A percentile compares a stretch with the other conserved stretches of the same genome.
Conservation (phyloP, 2,329 filamentous ascomycete genomes). For the Leptographium procerum region DNA sequence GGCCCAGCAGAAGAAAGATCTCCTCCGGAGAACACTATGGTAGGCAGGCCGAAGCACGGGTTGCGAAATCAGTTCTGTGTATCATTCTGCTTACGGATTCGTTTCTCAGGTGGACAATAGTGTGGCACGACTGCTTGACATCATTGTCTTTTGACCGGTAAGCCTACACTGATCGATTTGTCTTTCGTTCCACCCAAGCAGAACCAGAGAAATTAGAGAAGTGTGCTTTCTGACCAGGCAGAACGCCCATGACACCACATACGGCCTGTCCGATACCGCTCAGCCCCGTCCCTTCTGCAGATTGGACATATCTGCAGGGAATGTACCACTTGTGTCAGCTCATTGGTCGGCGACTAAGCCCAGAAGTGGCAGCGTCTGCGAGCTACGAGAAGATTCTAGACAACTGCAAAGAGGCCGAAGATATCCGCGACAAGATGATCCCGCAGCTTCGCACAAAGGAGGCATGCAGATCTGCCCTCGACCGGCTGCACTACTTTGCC, state of each 20-base stretch:
- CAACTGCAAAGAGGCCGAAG: constrained; percentile 44
- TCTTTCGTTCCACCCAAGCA: too few species aligned
- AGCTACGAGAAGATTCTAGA: constrained; percentile 45
- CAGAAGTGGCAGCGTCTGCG: constrained; percentile 37
- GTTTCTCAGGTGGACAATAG: constrained; percentile 41
- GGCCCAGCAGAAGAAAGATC: constrained; percentile 39
- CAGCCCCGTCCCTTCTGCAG: constrained; percentile 30
- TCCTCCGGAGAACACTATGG: constrained; percentile 45
- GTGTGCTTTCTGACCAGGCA: constrained; percentile 13
- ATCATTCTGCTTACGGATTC: background rate
- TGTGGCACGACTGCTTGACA: constrained; percentile 56
- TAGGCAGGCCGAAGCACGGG: constrained; percentile 15
- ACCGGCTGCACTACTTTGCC: constrained; percentile 52
- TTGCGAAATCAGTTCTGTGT: too few species aligned
- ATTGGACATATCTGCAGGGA: constrained; percentile 49
- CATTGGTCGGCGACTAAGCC: constrained; percentile 45
- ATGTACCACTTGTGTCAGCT: constrained; percentile 55
- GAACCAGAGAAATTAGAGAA: too few species aligned
- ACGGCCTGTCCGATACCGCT: constrained; percentile 43
- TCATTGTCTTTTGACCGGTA: constrained; percentile 55
- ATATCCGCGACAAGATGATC: constrained; percentile 34
- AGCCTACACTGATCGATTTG: background rate
- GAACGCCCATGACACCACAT: constrained; percentile 52
- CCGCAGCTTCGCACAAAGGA: constrained; percentile 48
- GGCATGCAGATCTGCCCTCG: constrained; percentile 50